A percentile compares a stretch with the other conserved stretches of the same genome.
phyloP scores from a whole-genome alignment of 2,329 filamentous ascomycete genomes.

The Pseudocercospora crystallina region DNA sequence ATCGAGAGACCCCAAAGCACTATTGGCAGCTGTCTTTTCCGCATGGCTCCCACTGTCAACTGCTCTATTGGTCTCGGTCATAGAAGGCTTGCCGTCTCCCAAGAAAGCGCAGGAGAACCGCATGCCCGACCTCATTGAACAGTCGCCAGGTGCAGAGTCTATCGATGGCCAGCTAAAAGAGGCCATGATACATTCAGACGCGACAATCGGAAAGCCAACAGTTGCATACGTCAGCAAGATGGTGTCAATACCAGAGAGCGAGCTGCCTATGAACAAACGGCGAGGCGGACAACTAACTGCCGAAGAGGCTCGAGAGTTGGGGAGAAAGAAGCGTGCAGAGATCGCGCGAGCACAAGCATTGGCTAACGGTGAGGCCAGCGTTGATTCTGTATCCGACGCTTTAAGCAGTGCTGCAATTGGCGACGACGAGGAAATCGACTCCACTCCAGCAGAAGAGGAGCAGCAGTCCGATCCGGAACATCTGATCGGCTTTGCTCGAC shows the following conservation, averaged over 20 bases:
- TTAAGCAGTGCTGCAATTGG: slow-evolving; percentile 63
- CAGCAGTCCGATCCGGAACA: slow-evolving; percentile 75
- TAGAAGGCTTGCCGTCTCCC: slow-evolving; percentile 88
- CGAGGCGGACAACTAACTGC: slow-evolving; percentile 71
- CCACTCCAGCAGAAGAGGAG: slow-evolving; percentile 52
- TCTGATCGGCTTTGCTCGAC: slow-evolving; percentile 87
- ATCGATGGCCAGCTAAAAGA: slow-evolving; percentile 69
- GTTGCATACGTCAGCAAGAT: slow-evolving; percentile 98
- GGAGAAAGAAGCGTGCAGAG: slow-evolving; percentile 83
- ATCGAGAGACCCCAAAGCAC: slow-evolving; percentile 76
- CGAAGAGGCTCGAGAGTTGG: slow-evolving; percentile 86
- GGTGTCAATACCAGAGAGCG: slow-evolving; percentile 91
- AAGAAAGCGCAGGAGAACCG: slow-evolving; percentile 74
- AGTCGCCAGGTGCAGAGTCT: slow-evolving; percentile 72
- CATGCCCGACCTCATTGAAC: slow-evolving; percentile 74
- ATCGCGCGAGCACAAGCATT: slow-evolving; percentile 75
- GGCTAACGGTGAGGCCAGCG: slow-evolving; percentile 46
- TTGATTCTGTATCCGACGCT: slow-evolving; percentile 59
- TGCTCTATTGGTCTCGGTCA: slow-evolving; percentile 86
- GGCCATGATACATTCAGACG: slow-evolving; percentile 82
- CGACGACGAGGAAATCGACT: slow-evolving; percentile 42
- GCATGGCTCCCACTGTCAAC: slow-evolving; percentile 92
- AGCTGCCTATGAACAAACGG: slow-evolving; percentile 82
- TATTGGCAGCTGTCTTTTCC: slow-evolving; percentile 83
- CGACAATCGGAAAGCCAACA: slow-evolving; percentile 68